Evolutionary conservation across 805 yeast species (phyloP), one percentile per base, ranked within the genome.

Genomic region (Candida gorgasii): DNA sequence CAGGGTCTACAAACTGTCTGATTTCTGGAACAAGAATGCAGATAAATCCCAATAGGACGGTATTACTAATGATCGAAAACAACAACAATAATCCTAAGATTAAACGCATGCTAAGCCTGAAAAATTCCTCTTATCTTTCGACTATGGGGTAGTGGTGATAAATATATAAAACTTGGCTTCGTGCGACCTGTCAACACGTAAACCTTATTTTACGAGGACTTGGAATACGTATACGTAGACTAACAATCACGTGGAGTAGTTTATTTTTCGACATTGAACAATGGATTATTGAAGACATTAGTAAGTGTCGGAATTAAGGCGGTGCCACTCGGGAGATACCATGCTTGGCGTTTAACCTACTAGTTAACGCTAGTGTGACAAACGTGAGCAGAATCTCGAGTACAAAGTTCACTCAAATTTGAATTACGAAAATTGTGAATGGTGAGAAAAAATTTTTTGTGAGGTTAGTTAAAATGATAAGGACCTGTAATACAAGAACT

Each of bases 141-240:
- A 24, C 8, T 27, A 27, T 27, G 30, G 17, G 15, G 30, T 27
- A 14, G 6, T 30, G 8, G n/a, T n/a, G n/a, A n/a, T n/a, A n/a
- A n/a, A n/a, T 4, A 17, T 4, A 6, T 30, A 22, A 30, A 13
- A 30, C n/a, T 15, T 30, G 33, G 2, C 35, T 4, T 24, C 18
- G 35, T 18, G 35, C 35, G 24, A 16, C 16, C 15, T 18, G 15
- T 18, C 35, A 31, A 31, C 35, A 31, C 35, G 35, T 18, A 31
- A 31, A 31, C 35, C 15, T 18, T 31, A 31, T 12, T 31, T 31
- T 31, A 31, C 35, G 35, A 31, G 35, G 12, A 18, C 17, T 13
- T 7, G 16, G 14, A 27, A 26, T 26, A 26, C 13, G 13, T 26
- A 26, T 24, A 24, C 28, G 28, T 24, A 24, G 12, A 24, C 28